Base-by-base conservation (phyloP, 768 basidiomycete species). In the Tylopilus intermedius region DNA sequence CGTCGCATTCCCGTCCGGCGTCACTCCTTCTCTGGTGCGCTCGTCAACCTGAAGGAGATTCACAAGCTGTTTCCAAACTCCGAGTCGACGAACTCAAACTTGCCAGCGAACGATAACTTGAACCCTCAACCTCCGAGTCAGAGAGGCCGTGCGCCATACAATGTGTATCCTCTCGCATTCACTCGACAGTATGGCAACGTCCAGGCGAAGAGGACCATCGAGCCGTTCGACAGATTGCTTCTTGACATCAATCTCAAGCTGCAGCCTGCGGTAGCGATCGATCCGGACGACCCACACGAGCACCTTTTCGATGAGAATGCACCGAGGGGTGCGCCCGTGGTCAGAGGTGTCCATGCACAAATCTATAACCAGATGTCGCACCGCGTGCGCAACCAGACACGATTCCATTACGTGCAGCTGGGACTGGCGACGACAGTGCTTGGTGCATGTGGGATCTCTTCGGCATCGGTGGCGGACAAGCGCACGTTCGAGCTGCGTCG, bases 111-210 rank as follows among this genome's bases (percentile, higher is more conserved):
- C 24, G 24, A 24, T 5, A 5, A 18, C 18, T 18, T 18, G 18
- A 18, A 24, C 3, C 24, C 24, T 24, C 24, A 24, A 24, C 24
- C 18, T 18, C 18, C 18, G 18, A 18, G 24, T 24, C 24, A 24
- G 24, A 24, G 24, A 24, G 24, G 24, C 24, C 24, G 5, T 24
- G 24, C 24, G 3, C 24, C 24, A 24, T 41, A 47, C 8, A 26
- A 50, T 2, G 13, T 42, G 0, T 59, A 59, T 2, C 58, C 55
- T 0, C 55, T 53, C 2, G 49, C 38, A 0, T 59, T 53, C 49
- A 50, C 52, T 0, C 47, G 45, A 3, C 5, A 0, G 0, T 44
- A 13, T 2, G 51, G 57, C 3, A 58, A 58, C 8, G 47, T 56
- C 0, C 57, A 58, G 29, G 54, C 54, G 0, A 14, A 18, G 0